Evolutionary conservation across 1,139 yeast genomes (phyloP), one percentile per base, ranked within the genome.

Genomic region (Blastobotrys raffinosifermentans): DNA sequence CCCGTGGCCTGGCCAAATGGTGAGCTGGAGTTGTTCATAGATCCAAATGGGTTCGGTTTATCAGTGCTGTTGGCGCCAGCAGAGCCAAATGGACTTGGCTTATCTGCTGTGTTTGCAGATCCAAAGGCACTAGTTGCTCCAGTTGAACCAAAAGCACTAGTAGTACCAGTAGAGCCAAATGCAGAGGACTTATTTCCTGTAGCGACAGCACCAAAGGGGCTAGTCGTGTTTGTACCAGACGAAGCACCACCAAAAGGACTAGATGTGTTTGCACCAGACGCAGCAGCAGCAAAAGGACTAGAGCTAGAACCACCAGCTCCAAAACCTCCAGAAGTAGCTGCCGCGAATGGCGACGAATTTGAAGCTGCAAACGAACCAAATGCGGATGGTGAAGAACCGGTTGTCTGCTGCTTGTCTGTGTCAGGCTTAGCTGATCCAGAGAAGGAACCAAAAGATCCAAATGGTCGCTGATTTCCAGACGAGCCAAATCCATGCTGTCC

Each of bases 101-200:
- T 19, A 38, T 21, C 29, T n/a, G n/a, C n/a, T n/a, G n/a, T n/a
- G n/a, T n/a, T n/a, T n/a, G 48, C 25, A 13, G 31, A 19, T 14
- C 40, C 45, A 29, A 46, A 47, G 10, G 48, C 19, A 8, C 46
- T 32, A 14, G 45, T 39, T 33, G 45, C 32, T 16, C 37, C 38
- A 8, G 51, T 40, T 19, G 46, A 33, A 15, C 48, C 48, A 29
- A 53, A 53, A 6, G 55, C 46, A 32, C 45, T 37, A 18, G 38
- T 25, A 32, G 49, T 40, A 17, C 39, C 38, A 9, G 50, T 41
- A 15, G 48, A 26, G 18, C 59, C 57, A 43, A 54, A 55, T 3
- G 50, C 44, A 20, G 39, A n/a, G n/a, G n/a, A n/a, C n/a, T n/a
- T n/a, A n/a, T n/a, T n/a, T n/a, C n/a, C n/a, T n/a, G n/a, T n/a